Base-by-base conservation (phyloP, 2,329 filamentous ascomycete species). In the Alternaria panax region DNA sequence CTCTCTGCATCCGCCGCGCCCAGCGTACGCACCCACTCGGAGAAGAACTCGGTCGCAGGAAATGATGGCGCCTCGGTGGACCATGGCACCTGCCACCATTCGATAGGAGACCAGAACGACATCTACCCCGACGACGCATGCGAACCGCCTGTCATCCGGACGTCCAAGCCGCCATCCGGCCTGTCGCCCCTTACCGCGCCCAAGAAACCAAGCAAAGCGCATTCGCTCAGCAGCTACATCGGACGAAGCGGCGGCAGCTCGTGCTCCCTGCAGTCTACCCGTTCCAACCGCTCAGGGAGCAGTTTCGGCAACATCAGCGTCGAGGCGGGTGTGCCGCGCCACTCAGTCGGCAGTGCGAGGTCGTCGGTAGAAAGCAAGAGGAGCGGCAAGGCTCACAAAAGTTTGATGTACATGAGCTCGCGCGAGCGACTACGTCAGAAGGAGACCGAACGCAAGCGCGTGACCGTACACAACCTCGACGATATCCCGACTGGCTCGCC, bases 111-210 rank as follows among this genome's bases (percentile, higher is more conserved):
- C 52, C 82, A 77, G 34, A 79, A 81, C 48, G 80, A 82, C 65
- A 64, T 83, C 54, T 81, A 83, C 64, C 80, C 83, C 34, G 84
- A 87, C 74, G 84, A 87, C 78, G 85, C 85, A 41, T 86, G 85
- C 30, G 81, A 83, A 61, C 80, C 92, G 12, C 92, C 93, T 18
- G 86, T 94, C 54, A 86, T 96, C 68, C 89, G 90, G 64, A 96
- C 93, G 30, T 87, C 92, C 30, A 93, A 93, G 76, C 90, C 89
- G 7, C 91, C 91, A 0, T 92, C 90, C 51, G 91, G 91, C 54
- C 87, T 88, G 69, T 93, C 91, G 25, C 80, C 88, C 18, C 79
- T 91, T 51, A 92, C 90, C n/a, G 86, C 88, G 0, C 84, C 87
- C 81, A 74, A 72, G 27, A 77, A 75, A 68, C 69, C 66, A 46